A percentile compares a stretch with the other conserved stretches of the same genome.
Evolutionary conservation across 78 protist genomes (phyloP).

Genomic region (Dictyostelium capitatum): DNA sequence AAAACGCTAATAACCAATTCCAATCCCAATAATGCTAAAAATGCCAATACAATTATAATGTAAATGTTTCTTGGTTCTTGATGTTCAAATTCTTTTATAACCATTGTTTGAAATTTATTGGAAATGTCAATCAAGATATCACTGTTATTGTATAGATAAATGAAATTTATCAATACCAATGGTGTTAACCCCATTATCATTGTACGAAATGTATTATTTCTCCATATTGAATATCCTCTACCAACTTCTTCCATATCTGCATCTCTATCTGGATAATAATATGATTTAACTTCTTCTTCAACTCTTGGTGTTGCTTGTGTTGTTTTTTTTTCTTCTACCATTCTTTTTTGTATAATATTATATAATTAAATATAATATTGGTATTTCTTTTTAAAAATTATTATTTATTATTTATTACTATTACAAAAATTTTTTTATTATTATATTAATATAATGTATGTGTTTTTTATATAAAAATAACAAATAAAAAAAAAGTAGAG

Average conservation of each 20-base stretch:
- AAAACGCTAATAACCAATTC: slow-evolving; percentile 50
- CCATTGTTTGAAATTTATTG: slow-evolving; percentile 20
- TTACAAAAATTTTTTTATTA: too few relatives aligned
- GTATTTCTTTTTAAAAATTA: too few relatives aligned
- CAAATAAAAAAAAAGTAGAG: too few relatives aligned
- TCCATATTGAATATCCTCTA: slow-evolving; percentile 59
- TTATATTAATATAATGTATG: too few relatives aligned
- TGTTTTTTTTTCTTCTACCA: not conserved
- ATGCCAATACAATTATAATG: slow-evolving; percentile 9
- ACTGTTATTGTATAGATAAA: slow-evolving; percentile 18
- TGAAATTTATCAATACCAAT: slow-evolving; percentile 18
- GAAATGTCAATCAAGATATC: slow-evolving; percentile 33
- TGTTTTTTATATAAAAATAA: too few relatives aligned
- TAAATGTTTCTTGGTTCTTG: slow-evolving; percentile 32
- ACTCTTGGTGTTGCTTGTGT: slow-evolving; percentile 14
- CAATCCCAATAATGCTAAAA: slow-evolving; percentile 4
- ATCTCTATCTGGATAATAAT: slow-evolving; percentile 80
- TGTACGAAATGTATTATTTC: slow-evolving; percentile 35
- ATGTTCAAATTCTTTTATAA: slow-evolving; percentile 8
- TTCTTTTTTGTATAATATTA: not conserved
- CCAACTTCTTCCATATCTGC: slow-evolving; percentile 61
- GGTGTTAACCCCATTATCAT: slow-evolving; percentile 28
- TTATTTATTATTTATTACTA: too few relatives aligned
- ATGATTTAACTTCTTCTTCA: slow-evolving; percentile 47
- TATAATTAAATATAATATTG: too few relatives aligned